phyloP scores from a whole-genome alignment of 306 rosid species.

The Quercus alba region DNA sequence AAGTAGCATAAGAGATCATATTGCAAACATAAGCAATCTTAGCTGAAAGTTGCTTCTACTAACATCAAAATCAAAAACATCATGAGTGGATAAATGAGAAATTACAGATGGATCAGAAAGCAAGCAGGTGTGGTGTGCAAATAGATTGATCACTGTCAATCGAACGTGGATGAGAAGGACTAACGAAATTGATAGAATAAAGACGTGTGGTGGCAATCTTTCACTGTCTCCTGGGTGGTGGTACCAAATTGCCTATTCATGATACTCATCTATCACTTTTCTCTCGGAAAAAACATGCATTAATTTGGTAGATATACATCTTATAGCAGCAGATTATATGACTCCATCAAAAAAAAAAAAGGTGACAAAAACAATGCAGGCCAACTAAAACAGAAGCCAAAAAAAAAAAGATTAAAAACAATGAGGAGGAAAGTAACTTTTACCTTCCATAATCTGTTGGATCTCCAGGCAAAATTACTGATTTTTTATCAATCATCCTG shows the following conservation, averaged over 20 bases:
- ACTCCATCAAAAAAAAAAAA: background rate
- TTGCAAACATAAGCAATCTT: background rate
- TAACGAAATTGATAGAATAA: constrained; percentile 3
- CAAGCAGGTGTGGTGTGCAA: background rate
- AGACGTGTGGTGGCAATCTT: constrained; percentile 10
- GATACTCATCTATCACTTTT: constrained; percentile 21
- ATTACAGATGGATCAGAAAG: background rate
- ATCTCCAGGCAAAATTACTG: no score
- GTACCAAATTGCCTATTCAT: constrained; percentile 17
- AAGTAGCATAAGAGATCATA: no score
- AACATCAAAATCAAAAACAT: background rate
- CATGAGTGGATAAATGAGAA: background rate
- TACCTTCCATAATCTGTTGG: no score
- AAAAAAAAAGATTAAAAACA: background rate
- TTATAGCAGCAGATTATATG: background rate
- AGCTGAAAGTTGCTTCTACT: background rate
- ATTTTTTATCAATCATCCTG: no score
- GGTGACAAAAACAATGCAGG: background rate
- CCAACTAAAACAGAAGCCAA: background rate
- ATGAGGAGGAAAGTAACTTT: background rate
- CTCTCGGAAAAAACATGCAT: background rate
- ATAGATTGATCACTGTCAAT: background rate
- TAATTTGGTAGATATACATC: background rate
- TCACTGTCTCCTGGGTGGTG: constrained; percentile 27
- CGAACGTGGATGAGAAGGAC: constrained; percentile 29